Percentiles rank a stretch among this genome's conserved stretches.
These are phyloP conservation scores for Acacia melanoxylon DNA, from an alignment of 306 rosid genomes.

Conservation along the genomic window DNA sequence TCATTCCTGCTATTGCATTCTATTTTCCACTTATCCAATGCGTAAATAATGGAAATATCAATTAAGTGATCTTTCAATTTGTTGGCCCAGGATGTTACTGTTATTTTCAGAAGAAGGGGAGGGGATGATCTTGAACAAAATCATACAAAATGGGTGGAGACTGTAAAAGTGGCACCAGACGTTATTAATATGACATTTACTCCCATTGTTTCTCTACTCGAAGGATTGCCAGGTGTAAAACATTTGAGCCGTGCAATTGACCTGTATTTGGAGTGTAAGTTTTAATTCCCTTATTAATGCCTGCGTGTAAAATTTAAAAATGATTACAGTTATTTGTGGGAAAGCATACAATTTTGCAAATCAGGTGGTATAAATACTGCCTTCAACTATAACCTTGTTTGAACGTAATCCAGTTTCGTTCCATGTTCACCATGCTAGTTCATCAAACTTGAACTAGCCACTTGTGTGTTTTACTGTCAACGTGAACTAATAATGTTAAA, in stretches of 20 bases:
- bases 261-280: conserved; percentile 88
- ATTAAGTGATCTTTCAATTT: conserved; percentile 25
- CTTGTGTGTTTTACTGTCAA: neutral
- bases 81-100: conserved; percentile 87
- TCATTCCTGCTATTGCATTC: conserved; percentile 13
- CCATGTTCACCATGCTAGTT: neutral
- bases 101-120: conserved; percentile 96
- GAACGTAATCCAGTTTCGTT: neutral
- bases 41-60: conserved; percentile 10
- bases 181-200: conserved; percentile 94
- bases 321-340: neutral
- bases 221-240: conserved; percentile 80
- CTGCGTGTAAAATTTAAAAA: neutral
- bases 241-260: conserved; percentile 90
- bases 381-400: neutral
- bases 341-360: neutral
- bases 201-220: conserved; percentile 88
- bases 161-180: conserved; percentile 83
- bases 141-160: conserved; percentile 88
- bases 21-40: conserved; percentile 25
- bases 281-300: conserved; percentile 21
- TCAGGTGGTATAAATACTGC: neutral
- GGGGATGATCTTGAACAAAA: conserved; percentile 99
- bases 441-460: neutral
- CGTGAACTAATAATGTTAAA: neutral